phyloP scores from a whole-genome alignment of 192 early-diverging fungal genomes.

The Linnemannia exigua region DNA sequence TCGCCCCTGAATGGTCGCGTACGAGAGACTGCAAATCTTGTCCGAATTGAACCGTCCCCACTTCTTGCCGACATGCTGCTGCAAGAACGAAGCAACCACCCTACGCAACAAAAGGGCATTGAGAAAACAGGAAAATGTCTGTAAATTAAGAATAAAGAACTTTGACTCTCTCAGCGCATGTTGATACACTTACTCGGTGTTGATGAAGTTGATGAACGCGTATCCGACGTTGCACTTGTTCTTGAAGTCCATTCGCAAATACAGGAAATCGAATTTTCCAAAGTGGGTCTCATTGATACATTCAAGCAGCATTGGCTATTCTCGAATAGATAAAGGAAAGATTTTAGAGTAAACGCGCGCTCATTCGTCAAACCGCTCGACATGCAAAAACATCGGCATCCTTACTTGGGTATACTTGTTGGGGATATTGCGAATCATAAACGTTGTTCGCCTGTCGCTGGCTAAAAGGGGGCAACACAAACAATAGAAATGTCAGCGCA shows the following conservation, averaged over 20 bases:
- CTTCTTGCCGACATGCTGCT: constrained; percentile 77
- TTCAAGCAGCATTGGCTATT: constrained; percentile 81
- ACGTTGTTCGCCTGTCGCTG: constrained; percentile 78
- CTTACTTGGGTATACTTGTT: constrained; percentile 87
- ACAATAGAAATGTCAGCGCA: neutral
- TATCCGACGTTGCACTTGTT: constrained; percentile 92
- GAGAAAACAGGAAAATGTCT: neutral
- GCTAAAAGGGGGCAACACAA: constrained; percentile 30
- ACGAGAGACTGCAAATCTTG: constrained; percentile 81
- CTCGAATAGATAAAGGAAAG: neutral
- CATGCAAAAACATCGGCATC: neutral
- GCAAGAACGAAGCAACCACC: constrained; percentile 75
- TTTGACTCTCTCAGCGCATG: neutral
- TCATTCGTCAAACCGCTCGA: neutral
- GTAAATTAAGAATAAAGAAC: neutral
- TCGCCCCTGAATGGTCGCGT: constrained; percentile 86
- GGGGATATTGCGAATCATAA: constrained; percentile 92
- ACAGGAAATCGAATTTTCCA: constrained; percentile 80
- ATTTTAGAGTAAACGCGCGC: neutral
- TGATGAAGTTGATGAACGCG: constrained; percentile 81
- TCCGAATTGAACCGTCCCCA: constrained; percentile 87
- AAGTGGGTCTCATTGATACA: constrained; percentile 80
- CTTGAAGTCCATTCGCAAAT: constrained; percentile 90
- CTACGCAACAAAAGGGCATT: constrained; percentile 32
- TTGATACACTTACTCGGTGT: constrained; percentile 59